Conservation (phyloP, 108 stramenopile species). For the Cyclostephanos invisitatus region DNA sequence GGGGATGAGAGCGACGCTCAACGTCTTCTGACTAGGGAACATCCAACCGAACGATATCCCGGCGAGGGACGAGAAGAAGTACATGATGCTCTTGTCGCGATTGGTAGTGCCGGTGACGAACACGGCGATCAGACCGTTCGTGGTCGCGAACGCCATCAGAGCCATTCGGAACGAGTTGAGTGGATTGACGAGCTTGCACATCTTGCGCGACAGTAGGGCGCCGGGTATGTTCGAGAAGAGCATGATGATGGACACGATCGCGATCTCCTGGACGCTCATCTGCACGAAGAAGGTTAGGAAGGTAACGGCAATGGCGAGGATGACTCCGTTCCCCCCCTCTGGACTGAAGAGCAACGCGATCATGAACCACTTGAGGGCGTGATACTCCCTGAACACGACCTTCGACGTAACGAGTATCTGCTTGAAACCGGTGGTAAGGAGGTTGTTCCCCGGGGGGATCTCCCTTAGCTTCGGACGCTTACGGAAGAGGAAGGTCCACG, state of each 20-base stretch:
- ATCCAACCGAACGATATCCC: constrained; percentile 50
- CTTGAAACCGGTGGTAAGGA: constrained; percentile 44
- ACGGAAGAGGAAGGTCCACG: constrained; percentile 53
- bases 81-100: constrained; percentile 39
- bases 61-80: constrained; percentile 16
- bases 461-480: constrained; percentile 48
- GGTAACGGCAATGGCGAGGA: constrained; percentile 57
- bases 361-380: constrained; percentile 53
- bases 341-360: constrained; percentile 49
- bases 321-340: constrained; percentile 51
- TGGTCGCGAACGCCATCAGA: constrained; percentile 26
- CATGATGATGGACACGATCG: constrained; percentile 40
- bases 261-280: constrained; percentile 46
- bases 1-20: constrained; percentile 44
- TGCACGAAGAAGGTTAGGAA: constrained; percentile 50
- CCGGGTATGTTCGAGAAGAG: constrained; percentile 56
- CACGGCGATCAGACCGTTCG: constrained; percentile 35
- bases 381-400: constrained; percentile 30
- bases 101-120: constrained; percentile 40
- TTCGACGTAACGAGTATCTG: constrained; percentile 31
- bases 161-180: constrained; percentile 48
- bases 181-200: constrained; percentile 49
- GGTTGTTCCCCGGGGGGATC: constrained; percentile 29
- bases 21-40: constrained; percentile 53
- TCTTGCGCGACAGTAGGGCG: constrained; percentile 43